Base-by-base conservation (phyloP, 257 asterid genomes). In the Lithospermum erythrorhizon region DNA sequence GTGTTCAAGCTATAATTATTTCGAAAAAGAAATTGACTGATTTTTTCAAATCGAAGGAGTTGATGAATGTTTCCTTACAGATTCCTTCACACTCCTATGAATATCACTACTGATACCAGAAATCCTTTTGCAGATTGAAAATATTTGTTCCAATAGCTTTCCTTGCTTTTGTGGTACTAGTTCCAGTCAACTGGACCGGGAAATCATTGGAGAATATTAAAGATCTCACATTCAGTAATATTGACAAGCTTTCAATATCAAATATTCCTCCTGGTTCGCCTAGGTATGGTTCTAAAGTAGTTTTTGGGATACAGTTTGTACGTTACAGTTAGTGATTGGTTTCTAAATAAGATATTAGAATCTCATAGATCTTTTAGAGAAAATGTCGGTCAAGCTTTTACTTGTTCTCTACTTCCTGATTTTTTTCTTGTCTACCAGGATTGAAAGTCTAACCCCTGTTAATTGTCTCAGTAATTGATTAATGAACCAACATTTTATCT, bases 181-280 rank as follows among this genome's bases (percentile, higher is more conserved):
- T 83, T 68, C 98, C 98, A 41, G 87, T 93, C 69, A 93, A 93
- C 67, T 93, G 82, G 83, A 84, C 95, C 13, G 97, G 97, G 59
- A 54, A 57, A 32, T 69, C 89, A 11, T 68, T 93, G 54, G 76
- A 72, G 37, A 62, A 56, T 49, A 73, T 75, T 53, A 75, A 85
- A 67, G 85, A 82, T 74, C 22, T 93, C 52, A 84, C 94, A 6
- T 93, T 60, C 74, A 86, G 86, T 67, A 54, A 81, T 65, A 81
- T 93, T 21, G 98, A 93, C 79, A 93, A 78, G 82, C 95, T 89
- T 20, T 93, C 95, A 3, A 89, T 86, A 76, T 89, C 95, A 61
- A 93, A 89, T 68, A 81, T 93, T 32, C 79, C 94, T 57, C 61
- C 84, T 19, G 96, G 88, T 64, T 90, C 98, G 59, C 59, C 74